phyloP scores from a whole-genome alignment of 495 filamentous ascomycete species.

The Aspergillus incahuasiensis region DNA sequence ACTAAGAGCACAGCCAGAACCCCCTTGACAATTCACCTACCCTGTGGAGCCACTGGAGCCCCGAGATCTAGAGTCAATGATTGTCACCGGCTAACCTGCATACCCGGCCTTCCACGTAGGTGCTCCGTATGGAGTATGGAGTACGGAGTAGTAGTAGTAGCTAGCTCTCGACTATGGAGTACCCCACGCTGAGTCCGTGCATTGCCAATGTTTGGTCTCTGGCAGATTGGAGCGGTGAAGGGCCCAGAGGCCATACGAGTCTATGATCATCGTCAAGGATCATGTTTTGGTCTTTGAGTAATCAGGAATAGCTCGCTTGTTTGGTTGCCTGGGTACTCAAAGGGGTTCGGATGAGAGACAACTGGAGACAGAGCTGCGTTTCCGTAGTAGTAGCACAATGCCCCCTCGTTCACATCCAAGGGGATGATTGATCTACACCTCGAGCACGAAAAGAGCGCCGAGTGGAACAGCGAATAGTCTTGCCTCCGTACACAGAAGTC shows the following conservation, averaged over 20 bases:
- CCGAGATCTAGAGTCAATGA: slow-evolving; percentile 7
- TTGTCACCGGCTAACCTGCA: slow-evolving; percentile 10
- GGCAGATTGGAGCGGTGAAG: too few species aligned
- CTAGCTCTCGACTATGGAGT: background rate
- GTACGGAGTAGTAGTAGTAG: too few species aligned
- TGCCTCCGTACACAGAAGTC: background rate
- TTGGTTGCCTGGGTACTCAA: background rate
- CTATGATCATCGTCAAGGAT: too few species aligned
- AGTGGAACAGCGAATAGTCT: background rate
- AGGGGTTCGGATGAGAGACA: background rate
- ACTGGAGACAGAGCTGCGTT: background rate
- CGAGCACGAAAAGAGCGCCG: background rate
- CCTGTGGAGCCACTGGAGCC: background rate
- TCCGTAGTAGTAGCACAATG: background rate
- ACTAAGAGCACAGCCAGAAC: background rate
- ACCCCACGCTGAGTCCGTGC: slow-evolving; percentile 4
- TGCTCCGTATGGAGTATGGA: background rate
- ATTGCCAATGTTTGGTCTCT: background rate
- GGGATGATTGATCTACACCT: background rate
- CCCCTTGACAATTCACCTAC: background rate
- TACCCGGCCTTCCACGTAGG: slow-evolving; percentile 3
- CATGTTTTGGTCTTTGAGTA: too few species aligned
- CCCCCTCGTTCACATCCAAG: background rate
- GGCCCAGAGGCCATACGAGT: too few species aligned
- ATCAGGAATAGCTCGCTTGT: too few species aligned